Base-by-base conservation (phyloP, 768 basidiomycete genomes). In the Boletellus emodensis region DNA sequence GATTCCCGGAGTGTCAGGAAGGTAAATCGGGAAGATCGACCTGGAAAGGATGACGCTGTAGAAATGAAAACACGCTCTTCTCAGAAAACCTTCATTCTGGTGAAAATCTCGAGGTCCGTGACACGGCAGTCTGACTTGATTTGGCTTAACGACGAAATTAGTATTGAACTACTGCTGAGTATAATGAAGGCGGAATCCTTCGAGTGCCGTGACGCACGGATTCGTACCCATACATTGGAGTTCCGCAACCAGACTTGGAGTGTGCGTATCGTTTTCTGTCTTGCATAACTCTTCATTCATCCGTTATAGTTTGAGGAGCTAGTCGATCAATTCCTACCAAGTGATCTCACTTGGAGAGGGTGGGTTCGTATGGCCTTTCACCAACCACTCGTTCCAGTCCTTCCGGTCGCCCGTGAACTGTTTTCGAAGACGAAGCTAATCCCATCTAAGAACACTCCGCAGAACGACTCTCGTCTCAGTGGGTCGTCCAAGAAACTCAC, bases 291-390 rank as follows among this genome's bases (percentile, higher is more conserved):
- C 18, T 39, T 53, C 22, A 51, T 33, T 12, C 40, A 44, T 33
- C 30, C 9, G 17, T 15, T 43, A 41, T 55, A 90, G 87, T 87
- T 90, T 54, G 87, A 90, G 65, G 86, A 89, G 54, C 58, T 90
- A 40, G 84, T 87, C 13, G 82, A 85, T 57, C 84, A 89, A 57
- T 90, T 89, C 61, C 82, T 89, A 50, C 87, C 87, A 4, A 85
- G 84, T 3, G 81, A 87, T 58, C 82, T 81, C 67, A 83, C 79
- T 41, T 89, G 87, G 87, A 80, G 78, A 63, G 87, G 86, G 14
- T 90, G 87, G 87, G 77, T 89, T 32, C 87, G 85, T 60, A 87
- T 90, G 76, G 87, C 84, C 13, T 85, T 89, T 68, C 82, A 87
- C 49, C 87, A 90, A 59, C 86, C 86, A 20, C 72, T 90, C 12